Conservation (phyloP, 768 basidiomycete genomes). For the Russula emetica region DNA sequence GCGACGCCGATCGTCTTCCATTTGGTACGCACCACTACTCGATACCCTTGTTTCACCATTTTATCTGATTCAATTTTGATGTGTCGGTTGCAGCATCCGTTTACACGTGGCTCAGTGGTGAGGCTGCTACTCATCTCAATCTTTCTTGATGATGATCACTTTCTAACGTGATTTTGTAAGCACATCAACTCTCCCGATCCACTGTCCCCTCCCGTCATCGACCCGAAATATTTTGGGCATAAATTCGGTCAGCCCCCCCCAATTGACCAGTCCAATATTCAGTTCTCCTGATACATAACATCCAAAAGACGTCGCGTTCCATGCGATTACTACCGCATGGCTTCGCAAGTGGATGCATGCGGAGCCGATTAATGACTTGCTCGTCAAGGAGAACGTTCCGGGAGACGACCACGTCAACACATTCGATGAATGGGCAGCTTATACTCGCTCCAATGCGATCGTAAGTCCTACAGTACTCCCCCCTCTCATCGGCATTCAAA, state of each 20-base stretch:
- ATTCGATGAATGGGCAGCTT: conserved; percentile 23
- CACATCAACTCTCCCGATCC: conserved; percentile 36
- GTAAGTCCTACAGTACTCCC: background rate
- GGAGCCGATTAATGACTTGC: conserved; percentile 16
- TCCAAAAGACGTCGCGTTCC: conserved; percentile 32
- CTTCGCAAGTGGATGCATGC: conserved; percentile 28
- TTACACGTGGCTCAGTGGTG: conserved; percentile 25
- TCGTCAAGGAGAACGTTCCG: conserved; percentile 21
- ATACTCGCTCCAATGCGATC: conserved; percentile 25
- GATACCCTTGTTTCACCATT: background rate
- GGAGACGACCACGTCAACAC: conserved; percentile 16
- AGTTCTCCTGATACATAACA: conserved; percentile 7
- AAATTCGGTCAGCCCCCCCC: conserved; percentile 17
- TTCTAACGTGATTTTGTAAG: conserved; percentile 8
- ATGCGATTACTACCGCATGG: conserved; percentile 32
- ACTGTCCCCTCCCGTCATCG: conserved; percentile 38
- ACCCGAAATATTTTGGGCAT: conserved; percentile 40
- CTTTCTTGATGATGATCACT: background rate
- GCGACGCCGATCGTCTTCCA: conserved; percentile 27
- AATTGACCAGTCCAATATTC: background rate
- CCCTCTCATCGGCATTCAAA: background rate
- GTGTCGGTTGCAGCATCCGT: conserved; percentile 13
- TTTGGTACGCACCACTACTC: conserved; percentile 9
- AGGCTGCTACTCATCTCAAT: background rate
- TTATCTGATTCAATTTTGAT: background rate